These are phyloP conservation scores for Penicillium carneum DNA, from an alignment of 2,329 filamentous ascomycete genomes.

Conservation along the genomic window DNA sequence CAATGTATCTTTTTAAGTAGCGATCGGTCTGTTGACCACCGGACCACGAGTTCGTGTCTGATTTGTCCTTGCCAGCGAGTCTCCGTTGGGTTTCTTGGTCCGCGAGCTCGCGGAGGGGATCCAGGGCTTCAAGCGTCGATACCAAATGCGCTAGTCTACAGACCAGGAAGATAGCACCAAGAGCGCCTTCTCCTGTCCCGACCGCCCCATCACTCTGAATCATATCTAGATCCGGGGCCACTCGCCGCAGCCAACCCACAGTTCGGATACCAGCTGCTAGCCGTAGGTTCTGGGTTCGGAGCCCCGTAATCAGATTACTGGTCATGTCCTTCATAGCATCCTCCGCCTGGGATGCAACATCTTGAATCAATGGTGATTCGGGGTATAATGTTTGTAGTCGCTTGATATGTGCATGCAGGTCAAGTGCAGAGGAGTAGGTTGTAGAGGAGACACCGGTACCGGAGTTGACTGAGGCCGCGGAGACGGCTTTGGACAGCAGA, in stretches of 20 bases:
- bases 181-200: constrained; percentile 66
- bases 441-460: constrained; percentile 57
- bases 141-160: constrained; percentile 83
- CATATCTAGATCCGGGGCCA: constrained; percentile 78
- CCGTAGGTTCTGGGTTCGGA: constrained; percentile 81
- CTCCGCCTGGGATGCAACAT: constrained; percentile 79
- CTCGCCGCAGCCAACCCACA: constrained; percentile 85
- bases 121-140: constrained; percentile 79
- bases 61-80: constrained; percentile 36
- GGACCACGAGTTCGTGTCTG: constrained; percentile 43
- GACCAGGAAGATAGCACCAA: constrained; percentile 85
- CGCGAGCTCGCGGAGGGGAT: constrained; percentile 84
- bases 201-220: constrained; percentile 39
- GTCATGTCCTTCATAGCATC: constrained; percentile 88
- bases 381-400: constrained; percentile 84
- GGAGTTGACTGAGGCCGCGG: constrained; percentile 52
- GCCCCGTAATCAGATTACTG: constrained; percentile 76
- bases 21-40: constrained; percentile 89
- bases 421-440: constrained; percentile 87
- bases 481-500: constrained; percentile 76
- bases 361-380: constrained; percentile 74
- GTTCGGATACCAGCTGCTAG: constrained; percentile 89
- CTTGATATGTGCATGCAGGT: constrained; percentile 91
- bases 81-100: constrained; percentile 76
- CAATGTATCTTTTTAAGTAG: constrained; percentile 92